Percentiles rank a stretch among this genome's conserved stretches.
phyloP scores from a whole-genome alignment of 176 grass and related monocot genomes.

The Pontederia paniculata region DNA sequence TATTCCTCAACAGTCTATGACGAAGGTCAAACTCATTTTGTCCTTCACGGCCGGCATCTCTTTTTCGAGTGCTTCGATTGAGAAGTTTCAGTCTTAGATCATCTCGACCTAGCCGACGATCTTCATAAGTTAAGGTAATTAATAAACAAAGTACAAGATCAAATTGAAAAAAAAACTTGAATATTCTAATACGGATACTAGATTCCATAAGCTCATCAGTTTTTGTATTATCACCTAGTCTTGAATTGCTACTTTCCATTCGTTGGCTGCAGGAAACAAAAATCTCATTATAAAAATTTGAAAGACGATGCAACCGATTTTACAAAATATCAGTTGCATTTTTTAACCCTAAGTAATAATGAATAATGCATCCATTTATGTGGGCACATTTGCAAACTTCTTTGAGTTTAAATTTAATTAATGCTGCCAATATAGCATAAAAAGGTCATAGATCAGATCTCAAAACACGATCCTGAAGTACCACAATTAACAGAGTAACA shows the following conservation, averaged over 20 bases:
- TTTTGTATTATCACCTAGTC: slow-evolving; percentile 28
- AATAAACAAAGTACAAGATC: slow-evolving; percentile 23
- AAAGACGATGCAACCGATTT: neutral
- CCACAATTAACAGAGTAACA: too few relatives aligned
- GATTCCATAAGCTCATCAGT: slow-evolving; percentile 25
- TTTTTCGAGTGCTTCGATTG: slow-evolving; percentile 42
- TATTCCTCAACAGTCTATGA: slow-evolving; percentile 59
- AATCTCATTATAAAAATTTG: too few relatives aligned
- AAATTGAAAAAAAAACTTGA: slow-evolving; percentile 9
- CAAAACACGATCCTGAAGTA: too few relatives aligned
- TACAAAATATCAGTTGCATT: neutral
- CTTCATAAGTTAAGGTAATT: slow-evolving; percentile 30
- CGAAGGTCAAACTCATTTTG: slow-evolving; percentile 47
- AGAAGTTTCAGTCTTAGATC: slow-evolving; percentile 80
- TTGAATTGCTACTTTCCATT: slow-evolving; percentile 27
- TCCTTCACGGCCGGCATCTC: slow-evolving; percentile 24
- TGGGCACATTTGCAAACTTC: too few relatives aligned
- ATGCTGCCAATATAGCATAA: too few relatives aligned
- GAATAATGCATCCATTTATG: too few relatives aligned
- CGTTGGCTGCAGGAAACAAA: slow-evolving; percentile 32
- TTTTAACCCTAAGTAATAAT: too few relatives aligned
- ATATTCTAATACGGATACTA: slow-evolving; percentile 21
- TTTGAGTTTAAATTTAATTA: too few relatives aligned
- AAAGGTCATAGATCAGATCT: too few relatives aligned
- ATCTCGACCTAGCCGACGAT: slow-evolving; percentile 30